phyloP scores from a whole-genome alignment of 2,329 filamentous ascomycete genomes.

The Cordyceps cateniannulata region DNA sequence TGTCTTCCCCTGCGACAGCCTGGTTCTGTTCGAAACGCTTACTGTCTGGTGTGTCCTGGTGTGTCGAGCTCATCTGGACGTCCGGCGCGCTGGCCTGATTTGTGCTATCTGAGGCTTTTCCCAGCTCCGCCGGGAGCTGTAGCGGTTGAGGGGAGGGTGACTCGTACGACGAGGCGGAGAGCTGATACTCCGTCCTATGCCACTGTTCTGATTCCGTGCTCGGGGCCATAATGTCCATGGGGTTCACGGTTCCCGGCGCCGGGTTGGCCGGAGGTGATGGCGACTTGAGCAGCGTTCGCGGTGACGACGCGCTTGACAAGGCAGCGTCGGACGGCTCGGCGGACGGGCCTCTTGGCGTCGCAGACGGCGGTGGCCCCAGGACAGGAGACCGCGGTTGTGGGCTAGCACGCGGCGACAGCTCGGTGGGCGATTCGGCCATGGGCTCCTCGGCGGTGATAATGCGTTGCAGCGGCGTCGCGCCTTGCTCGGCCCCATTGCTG shows the following conservation, averaged over 20 bases:
- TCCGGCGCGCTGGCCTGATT: background rate
- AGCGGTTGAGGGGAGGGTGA: conserved; percentile 17
- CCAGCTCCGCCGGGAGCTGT: background rate
- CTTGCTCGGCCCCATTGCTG: conserved; percentile 6
- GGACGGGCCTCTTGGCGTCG: conserved; percentile 8
- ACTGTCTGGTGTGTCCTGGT: background rate
- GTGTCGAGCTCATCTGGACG: background rate
- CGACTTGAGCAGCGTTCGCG: conserved; percentile 11
- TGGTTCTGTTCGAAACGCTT: background rate
- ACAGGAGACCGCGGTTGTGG: background rate
- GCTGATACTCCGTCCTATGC: conserved; percentile 31
- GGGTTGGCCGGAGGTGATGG: conserved; percentile 28
- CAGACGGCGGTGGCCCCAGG: background rate
- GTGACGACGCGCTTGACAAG: conserved; percentile 14
- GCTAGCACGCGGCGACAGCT: conserved; percentile 19
- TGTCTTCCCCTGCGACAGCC: conserved; percentile 17
- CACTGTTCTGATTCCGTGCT: conserved; percentile 31
- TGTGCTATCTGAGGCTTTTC: background rate
- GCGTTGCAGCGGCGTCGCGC: conserved; percentile 11
- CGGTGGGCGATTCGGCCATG: conserved; percentile 25
- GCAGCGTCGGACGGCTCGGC: conserved; percentile 13
- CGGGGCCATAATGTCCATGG: conserved; percentile 47
- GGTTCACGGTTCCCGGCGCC: conserved; percentile 43
- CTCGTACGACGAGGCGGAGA: conserved; percentile 23
- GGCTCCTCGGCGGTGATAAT: conserved; percentile 15